Evolutionary conservation across 495 filamentous ascomycete species (phyloP).

Genomic region (Hyaloscypha finlandica): DNA sequence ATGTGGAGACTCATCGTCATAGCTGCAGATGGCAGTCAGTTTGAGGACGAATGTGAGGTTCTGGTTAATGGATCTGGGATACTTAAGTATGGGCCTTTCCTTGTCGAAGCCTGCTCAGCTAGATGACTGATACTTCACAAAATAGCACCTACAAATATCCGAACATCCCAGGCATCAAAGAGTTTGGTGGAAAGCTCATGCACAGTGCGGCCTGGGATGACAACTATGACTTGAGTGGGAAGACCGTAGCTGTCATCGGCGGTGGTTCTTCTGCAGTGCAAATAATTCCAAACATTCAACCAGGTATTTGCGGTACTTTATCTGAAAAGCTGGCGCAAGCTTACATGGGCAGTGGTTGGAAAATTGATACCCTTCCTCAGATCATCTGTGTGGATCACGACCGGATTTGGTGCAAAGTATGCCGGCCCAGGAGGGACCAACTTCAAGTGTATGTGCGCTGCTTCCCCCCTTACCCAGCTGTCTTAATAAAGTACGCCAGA

Average conservation of each 20-base stretch:
- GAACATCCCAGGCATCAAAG: conserved; percentile 51
- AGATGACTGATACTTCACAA: conserved; percentile 7
- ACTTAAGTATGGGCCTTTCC: conserved; percentile 32
- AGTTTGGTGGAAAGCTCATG: conserved; percentile 55
- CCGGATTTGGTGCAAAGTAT: conserved; percentile 43
- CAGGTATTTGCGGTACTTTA: conserved; percentile 25
- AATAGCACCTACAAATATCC: conserved; percentile 50
- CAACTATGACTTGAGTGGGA: conserved; percentile 43
- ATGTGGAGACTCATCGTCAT: conserved; percentile 9
- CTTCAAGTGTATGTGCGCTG: conserved; percentile 15
- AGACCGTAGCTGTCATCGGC: conserved; percentile 55
- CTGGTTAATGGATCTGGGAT: conserved; percentile 25
- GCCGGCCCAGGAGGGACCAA: conserved; percentile 15
- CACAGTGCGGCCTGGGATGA: conserved; percentile 57
- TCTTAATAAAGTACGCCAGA: background rate
- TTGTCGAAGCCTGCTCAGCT: conserved; percentile 35
- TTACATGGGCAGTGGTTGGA: conserved; percentile 34
- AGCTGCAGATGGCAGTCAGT: conserved; percentile 38
- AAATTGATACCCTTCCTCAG: conserved; percentile 64
- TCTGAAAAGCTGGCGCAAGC: background rate
- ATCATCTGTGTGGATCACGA: conserved; percentile 66
- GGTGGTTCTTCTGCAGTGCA: conserved; percentile 59
- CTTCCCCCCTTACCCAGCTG: background rate
- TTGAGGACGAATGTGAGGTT: conserved; percentile 22
- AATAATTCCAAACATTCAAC: conserved; percentile 45